Conservation (phyloP, 345 rosid species). For the Brassica carinata region DNA sequence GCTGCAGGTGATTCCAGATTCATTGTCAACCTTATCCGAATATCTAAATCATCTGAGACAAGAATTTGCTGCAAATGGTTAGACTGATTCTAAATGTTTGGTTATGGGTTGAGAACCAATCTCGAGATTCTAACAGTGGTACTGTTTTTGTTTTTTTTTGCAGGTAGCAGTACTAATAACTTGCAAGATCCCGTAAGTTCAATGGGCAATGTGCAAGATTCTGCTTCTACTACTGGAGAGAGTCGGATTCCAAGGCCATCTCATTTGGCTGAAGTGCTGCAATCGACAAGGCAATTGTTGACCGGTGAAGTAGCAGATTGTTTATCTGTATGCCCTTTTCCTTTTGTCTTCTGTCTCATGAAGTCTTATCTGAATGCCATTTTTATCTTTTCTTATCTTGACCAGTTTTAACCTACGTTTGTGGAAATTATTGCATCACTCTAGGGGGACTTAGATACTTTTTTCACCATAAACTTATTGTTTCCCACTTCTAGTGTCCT, state of each 20-base stretch:
- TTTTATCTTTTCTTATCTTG: not conserved
- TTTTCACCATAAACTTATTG: too few relatives aligned
- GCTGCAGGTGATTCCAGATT: conserved; percentile 52
- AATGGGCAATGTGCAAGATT: conserved; percentile 41
- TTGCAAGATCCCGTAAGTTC: conserved; percentile 34
- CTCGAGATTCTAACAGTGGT: not conserved
- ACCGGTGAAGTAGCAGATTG: conserved; percentile 54
- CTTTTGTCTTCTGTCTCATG: not conserved
- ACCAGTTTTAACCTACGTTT: too few relatives aligned
- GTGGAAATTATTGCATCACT: too few relatives aligned
- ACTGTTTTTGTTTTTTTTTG: not conserved
- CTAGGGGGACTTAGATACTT: too few relatives aligned
- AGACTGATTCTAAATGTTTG: conserved; percentile 19
- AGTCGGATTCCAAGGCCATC: conserved; percentile 53
- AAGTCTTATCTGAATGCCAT: conserved; percentile 5
- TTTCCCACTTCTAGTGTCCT: too few relatives aligned
- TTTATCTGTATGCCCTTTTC: conserved; percentile 46
- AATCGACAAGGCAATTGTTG: conserved; percentile 53
- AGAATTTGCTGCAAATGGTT: conserved; percentile 48
- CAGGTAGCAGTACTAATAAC: conserved; percentile 43
- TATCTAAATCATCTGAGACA: conserved; percentile 52
- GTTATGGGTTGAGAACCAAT: conserved; percentile 16
- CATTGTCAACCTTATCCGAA: conserved; percentile 56
- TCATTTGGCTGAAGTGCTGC: conserved; percentile 56
- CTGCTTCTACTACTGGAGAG: conserved; percentile 38